Conservation (phyloP, 345 rosid species). For the Salix exigua region DNA sequence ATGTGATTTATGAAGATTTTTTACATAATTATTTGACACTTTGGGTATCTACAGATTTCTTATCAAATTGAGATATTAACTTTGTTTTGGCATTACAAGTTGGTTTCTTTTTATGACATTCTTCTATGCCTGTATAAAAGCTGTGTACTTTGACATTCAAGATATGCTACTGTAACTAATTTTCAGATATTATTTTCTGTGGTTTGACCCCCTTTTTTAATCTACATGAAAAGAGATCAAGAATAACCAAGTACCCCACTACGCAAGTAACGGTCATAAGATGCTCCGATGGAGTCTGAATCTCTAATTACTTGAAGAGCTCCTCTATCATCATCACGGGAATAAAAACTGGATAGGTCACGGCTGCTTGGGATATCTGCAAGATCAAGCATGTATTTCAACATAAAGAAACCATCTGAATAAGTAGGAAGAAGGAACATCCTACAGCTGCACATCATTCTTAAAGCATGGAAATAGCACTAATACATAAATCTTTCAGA, state of each 20-base stretch:
- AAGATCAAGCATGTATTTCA: slow-evolving; percentile 20
- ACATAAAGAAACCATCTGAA: slow-evolving; percentile 7
- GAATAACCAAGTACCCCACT: slow-evolving; percentile 32
- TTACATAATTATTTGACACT: neutral
- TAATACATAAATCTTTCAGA: neutral
- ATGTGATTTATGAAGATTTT: neutral
- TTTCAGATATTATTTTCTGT: no score
- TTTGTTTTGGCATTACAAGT: neutral
- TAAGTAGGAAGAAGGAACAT: neutral
- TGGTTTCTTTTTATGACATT: neutral
- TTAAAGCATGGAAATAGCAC: neutral
- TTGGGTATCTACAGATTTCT: neutral
- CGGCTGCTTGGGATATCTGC: slow-evolving; percentile 39
- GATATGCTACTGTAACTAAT: neutral
- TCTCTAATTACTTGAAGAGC: slow-evolving; percentile 41
- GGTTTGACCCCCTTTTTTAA: no score
- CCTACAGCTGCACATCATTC: neutral
- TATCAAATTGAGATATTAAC: neutral
- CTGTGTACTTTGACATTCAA: neutral
- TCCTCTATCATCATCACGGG: slow-evolving; percentile 54
- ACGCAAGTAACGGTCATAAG: slow-evolving; percentile 59
- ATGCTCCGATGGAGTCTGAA: slow-evolving; percentile 51
- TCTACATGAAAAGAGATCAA: neutral
- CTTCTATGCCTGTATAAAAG: neutral
- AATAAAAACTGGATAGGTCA: slow-evolving; percentile 40